Conservation (phyloP, 2,329 filamentous ascomycete genomes). For the Trichoderma asperellum region DNA sequence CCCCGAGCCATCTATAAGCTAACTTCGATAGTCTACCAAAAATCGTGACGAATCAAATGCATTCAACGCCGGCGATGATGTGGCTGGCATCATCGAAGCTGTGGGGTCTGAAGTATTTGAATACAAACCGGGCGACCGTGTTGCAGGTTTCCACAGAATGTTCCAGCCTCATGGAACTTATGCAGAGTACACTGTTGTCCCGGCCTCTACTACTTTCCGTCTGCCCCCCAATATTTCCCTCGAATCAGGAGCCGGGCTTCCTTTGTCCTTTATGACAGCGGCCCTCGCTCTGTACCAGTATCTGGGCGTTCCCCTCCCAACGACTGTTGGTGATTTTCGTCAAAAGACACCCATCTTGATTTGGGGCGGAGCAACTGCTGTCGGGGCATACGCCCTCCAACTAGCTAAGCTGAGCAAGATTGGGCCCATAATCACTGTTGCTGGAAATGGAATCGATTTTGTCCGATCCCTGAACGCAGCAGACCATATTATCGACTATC, state of each 20-base stretch:
- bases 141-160: constrained; percentile 56
- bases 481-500: constrained; percentile 17
- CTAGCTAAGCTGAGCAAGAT: constrained; percentile 55
- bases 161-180: constrained; percentile 54
- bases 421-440: constrained; percentile 62
- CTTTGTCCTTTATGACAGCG: constrained; percentile 16
- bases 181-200: constrained; percentile 62
- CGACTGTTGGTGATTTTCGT: background rate
- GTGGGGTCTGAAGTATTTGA: constrained; percentile 33
- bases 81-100: constrained; percentile 34
- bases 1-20: background rate
- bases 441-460: constrained; percentile 44
- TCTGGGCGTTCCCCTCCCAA: constrained; percentile 6
- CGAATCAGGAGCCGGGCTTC: constrained; percentile 11
- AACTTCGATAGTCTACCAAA: background rate
- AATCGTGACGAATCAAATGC: constrained; percentile 8
- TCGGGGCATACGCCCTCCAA: constrained; percentile 62
- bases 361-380: constrained; percentile 56
- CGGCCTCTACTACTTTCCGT: constrained; percentile 59
- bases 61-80: constrained; percentile 36
- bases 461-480: constrained; percentile 5
- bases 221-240: constrained; percentile 53
- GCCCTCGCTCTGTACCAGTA: constrained; percentile 12
- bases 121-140: constrained; percentile 46
- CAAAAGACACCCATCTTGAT: constrained; percentile 42